These are phyloP conservation scores for Penicillium sp. DNA, from an alignment of 2,329 filamentous ascomycete species.

Conservation along the genomic window DNA sequence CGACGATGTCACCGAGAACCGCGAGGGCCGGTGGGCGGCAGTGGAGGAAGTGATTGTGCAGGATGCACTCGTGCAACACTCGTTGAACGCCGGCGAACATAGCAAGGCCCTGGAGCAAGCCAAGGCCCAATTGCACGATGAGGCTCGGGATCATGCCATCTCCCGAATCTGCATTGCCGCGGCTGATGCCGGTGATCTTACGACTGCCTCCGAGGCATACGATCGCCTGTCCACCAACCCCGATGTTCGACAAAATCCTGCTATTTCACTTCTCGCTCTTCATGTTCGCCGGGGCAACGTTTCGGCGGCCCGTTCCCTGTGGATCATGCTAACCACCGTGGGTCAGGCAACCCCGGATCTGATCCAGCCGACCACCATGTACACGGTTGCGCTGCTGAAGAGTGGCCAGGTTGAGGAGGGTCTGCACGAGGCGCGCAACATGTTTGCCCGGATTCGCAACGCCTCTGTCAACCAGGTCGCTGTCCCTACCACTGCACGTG, in stretches of 20 bases:
- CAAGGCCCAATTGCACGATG: conserved; percentile 53
- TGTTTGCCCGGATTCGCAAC: conserved; percentile 79
- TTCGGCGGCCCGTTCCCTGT: conserved; percentile 70
- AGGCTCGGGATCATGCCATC: conserved; percentile 61
- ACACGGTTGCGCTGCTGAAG: conserved; percentile 78
- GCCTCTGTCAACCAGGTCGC: conserved; percentile 49
- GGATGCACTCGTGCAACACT: conserved; percentile 73
- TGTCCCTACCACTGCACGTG: conserved; percentile 55
- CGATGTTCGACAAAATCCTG: conserved; percentile 52
- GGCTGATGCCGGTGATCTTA: conserved; percentile 70
- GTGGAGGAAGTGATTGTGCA: conserved; percentile 69
- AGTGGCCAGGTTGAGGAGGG: conserved; percentile 81
- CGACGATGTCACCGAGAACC: conserved; percentile 42
- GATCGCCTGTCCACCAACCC: conserved; percentile 53
- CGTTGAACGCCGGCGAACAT: conserved; percentile 66
- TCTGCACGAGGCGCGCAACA: conserved; percentile 70
- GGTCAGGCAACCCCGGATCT: conserved; percentile 60
- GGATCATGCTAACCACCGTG: conserved; percentile 63
- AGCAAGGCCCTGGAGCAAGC: conserved; percentile 71
- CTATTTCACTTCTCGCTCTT: conserved; percentile 80
- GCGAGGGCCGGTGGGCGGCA: conserved; percentile 56
- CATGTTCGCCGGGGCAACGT: conserved; percentile 79
- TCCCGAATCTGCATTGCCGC: conserved; percentile 68
- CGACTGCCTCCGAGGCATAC: conserved; percentile 65
- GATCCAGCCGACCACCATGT: conserved; percentile 88